Evolutionary conservation across 768 basidiomycete species (phyloP).

Genomic region (Exsudoporus frostii): DNA sequence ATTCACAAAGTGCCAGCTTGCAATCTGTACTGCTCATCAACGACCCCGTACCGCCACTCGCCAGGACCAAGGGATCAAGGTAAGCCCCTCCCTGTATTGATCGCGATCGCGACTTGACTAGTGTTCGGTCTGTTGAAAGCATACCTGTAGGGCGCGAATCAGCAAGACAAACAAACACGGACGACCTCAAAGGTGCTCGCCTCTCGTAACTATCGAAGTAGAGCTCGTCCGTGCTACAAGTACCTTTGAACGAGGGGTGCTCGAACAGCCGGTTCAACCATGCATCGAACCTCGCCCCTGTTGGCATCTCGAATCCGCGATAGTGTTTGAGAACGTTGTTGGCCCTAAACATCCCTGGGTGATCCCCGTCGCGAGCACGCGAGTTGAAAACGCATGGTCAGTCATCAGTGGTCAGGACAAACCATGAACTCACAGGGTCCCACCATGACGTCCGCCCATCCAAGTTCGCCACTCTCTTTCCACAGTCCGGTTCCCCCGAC

Average conservation of each 20-base stretch:
- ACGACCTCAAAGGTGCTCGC: conserved; percentile 29
- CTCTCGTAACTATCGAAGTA: conserved; percentile 74
- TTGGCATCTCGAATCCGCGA: conserved; percentile 58
- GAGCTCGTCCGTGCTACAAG: conserved; percentile 64
- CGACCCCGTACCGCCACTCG: neutral
- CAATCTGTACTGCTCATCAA: neutral
- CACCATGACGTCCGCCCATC: conserved; percentile 64
- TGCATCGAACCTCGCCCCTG: conserved; percentile 44
- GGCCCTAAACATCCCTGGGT: conserved; percentile 64
- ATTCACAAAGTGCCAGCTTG: neutral
- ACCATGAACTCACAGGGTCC: conserved; percentile 57
- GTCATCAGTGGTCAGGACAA: neutral
- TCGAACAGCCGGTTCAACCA: conserved; percentile 54
- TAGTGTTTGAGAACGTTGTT: conserved; percentile 63
- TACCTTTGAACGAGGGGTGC: conserved; percentile 62
- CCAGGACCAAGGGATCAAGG: conserved; percentile 42
- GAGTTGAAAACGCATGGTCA: neutral
- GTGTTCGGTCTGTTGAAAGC: conserved; percentile 77
- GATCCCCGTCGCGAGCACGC: neutral
- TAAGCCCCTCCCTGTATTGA: conserved; percentile 60
- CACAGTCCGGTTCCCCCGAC: conserved; percentile 56
- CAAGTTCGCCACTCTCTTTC: conserved; percentile 54
- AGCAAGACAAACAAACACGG: neutral
- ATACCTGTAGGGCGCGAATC: conserved; percentile 43
- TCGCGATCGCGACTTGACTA: conserved; percentile 72